Base-by-base conservation (phyloP, 192 early-diverging fungal genomes). In the Irineochytrium annulatum region DNA sequence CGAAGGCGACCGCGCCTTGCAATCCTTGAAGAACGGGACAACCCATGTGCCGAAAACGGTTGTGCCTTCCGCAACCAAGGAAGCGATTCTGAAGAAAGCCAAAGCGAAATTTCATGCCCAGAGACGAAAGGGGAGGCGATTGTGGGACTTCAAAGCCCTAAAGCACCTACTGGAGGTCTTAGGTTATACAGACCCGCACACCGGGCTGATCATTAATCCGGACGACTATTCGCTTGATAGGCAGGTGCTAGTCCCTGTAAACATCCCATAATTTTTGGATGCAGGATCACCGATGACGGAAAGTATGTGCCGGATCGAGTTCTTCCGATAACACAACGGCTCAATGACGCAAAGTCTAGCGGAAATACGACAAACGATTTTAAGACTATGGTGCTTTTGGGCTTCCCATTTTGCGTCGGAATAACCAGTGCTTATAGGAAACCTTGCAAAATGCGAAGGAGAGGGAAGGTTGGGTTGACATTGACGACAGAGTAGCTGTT, bases 71-170 rank as follows among this genome's bases (percentile, higher is more conserved):
- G 53, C 53, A 5, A 29, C 30, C 53, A 55, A 55, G 6, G 14
- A 55, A 17, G 30, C 26, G 6, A 55, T 55, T 55, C 22, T 55
- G 53, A 55, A 55, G 53, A 55, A 55, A 32, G 30, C 53, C 17
- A 22, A 5, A 5, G 53, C 5, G 53, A 55, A 55, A 22, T 32
- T 27, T 27, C 14, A 55, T 5, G 29, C 53, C 34, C 53, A 55
- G 53, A 11, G 39, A 41, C n/a, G 11, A 14, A 14, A n/a, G n/a
- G n/a, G 39, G 39, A 41, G n/a, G 39, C 39, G 48, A 51, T 33
- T 55, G 29, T 33, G 34, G 30, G 29, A 33, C 34, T 33, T 22
- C 14, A 27, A 55, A 55, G 34, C 30, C 53, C 53, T 55, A 33
- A 26, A 51, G 26, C 48, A 51, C n/a, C 48, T 20, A 16, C 39